Conservation (phyloP, 1,284 basidiomycete species). For the Ceratobasidium sp. region DNA sequence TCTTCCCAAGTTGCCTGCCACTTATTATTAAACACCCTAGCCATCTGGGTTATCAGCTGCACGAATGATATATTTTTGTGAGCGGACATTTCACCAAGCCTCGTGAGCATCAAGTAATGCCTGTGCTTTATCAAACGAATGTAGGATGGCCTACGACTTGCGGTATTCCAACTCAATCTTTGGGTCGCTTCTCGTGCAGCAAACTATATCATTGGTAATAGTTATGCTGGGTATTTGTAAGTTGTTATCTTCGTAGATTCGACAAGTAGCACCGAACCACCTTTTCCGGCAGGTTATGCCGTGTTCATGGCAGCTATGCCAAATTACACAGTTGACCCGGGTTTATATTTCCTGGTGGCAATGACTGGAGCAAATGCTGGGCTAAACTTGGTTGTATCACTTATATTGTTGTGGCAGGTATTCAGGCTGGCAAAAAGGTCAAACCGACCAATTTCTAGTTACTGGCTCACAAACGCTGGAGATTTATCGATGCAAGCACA, state of each 20-base stretch:
- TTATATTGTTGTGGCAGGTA: not conserved
- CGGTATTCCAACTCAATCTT: constrained; percentile 12
- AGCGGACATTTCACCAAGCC: not conserved
- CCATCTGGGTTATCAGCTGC: not conserved
- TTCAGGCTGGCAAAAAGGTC: not conserved
- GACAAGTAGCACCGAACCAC: not conserved
- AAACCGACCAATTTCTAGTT: not conserved
- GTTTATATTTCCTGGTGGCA: no score
- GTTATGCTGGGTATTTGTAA: not conserved
- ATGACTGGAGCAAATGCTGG: not conserved
- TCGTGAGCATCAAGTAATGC: not conserved
- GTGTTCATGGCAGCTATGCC: not conserved
- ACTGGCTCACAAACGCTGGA: not conserved
- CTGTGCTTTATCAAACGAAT: not conserved
- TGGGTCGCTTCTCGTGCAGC: constrained; percentile 14
- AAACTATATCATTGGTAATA: not conserved
- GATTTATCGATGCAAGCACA: not conserved
- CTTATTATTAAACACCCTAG: not conserved
- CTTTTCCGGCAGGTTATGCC: not conserved
- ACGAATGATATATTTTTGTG: constrained; percentile 2
- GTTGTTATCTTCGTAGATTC: not conserved
- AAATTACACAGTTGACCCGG: no score
- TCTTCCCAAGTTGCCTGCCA: not conserved
- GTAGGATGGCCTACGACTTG: not conserved
- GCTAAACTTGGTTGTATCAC: not conserved